Base-by-base conservation (phyloP, 192 early-diverging fungal genomes). In the Spinellus fusiger region DNA sequence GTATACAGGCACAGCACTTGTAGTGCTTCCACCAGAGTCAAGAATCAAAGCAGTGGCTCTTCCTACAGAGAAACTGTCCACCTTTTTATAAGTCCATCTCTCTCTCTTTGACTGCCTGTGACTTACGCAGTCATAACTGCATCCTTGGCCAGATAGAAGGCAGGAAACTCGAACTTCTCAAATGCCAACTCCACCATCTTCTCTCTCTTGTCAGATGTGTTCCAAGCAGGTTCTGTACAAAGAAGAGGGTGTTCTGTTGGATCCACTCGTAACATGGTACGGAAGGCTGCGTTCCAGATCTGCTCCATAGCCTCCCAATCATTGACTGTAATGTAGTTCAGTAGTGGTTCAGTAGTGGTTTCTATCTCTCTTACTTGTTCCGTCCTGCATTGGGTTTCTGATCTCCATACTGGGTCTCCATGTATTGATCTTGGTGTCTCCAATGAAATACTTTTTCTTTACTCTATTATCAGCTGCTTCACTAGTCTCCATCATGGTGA, bases 281-380 rank as follows among this genome's bases (percentile, higher is more conserved):
- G 69, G 69, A 90, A 90, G 5, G 91, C 79, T 57, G 93, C 82
- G 68, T 97, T 86, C 91, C 91, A 95, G 51, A 99, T 84, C 44
- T 89, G 78, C 73, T 97, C 94, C 61, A 88, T 87, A 6, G 86
- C 77, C 44, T 98, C 94, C 95, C 95, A 99, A 71, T 99, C 92
- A 33, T 85, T 71, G 22, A 99, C 93, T 92, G 73, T 29, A 54
- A 33, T 28, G 25, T 3, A 28, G 29, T 49, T 18, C n/a, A 26
- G 32, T 32, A 20, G 37, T 23, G 59, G 1, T 12, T 2, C 23
- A 26, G 13, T 16, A 6, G 5, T 18, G 13, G 44, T 31, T 22
- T 59, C 0, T 32, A 23, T 49, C 18, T 51, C 16, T 29, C 64
- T 59, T 80, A 91, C 89, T 78, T 48, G 91, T 67, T n/a, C 95